Conservation (phyloP, 345 rosid genomes). For the Eutrema japonicum region DNA sequence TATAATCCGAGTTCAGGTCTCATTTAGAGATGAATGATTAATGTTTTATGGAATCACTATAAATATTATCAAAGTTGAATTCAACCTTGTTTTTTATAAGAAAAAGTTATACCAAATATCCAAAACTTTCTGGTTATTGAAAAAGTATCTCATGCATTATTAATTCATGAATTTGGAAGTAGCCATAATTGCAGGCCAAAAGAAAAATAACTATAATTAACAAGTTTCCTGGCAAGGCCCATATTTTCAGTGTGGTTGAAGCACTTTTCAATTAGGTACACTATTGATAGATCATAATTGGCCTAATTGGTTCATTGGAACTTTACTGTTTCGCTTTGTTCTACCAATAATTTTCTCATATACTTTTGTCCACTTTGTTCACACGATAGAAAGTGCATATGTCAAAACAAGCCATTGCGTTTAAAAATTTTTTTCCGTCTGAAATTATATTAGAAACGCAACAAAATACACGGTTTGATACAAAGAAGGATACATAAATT, state of each 20-base stretch:
- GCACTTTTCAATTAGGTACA: conserved; percentile 26
- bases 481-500: no score
- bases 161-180: background rate
- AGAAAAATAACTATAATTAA: background rate
- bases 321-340: conserved; percentile 17
- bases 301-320: conserved; percentile 26
- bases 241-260: conserved; percentile 31
- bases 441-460: no score
- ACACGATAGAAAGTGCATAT: background rate
- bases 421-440: background rate
- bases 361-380: conserved; percentile 4
- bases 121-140: background rate
- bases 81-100: background rate
- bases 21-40: background rate
- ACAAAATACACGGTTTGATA: no score
- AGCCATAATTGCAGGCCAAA: background rate
- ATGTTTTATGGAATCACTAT: background rate
- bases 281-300: conserved; percentile 15
- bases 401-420: background rate
- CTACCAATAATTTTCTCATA: background rate
- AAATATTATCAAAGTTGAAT: background rate
- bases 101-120: background rate
- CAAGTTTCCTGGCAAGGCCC: conserved; percentile 11
- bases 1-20: no score
- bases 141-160: background rate